These are phyloP conservation scores for Leucocoprinus birnbaumii DNA, from an alignment of 768 basidiomycete species.

Conservation along the genomic window DNA sequence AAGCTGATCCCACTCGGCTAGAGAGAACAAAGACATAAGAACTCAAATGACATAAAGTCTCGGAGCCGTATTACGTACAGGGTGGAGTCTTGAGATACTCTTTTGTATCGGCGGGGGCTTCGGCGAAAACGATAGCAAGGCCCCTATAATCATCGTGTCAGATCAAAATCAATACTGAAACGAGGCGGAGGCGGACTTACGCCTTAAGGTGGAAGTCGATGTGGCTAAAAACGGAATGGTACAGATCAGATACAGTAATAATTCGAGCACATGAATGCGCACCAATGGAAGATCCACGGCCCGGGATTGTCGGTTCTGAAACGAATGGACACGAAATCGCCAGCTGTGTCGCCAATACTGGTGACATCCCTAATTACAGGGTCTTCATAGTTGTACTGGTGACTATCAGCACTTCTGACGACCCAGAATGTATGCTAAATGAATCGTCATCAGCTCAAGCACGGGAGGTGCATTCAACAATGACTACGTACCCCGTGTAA, in stretches of 20 bases:
- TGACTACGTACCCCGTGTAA: slow-evolving; percentile 38
- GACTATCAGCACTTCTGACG: slow-evolving; percentile 35
- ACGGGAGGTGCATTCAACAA: background rate
- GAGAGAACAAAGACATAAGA: background rate
- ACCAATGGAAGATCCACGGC: slow-evolving; percentile 51
- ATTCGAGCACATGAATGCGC: background rate
- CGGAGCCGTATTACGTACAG: background rate
- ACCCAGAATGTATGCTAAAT: slow-evolving; percentile 35
- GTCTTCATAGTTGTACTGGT: slow-evolving; percentile 37
- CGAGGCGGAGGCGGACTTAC: slow-evolving; percentile 15
- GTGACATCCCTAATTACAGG: slow-evolving; percentile 55
- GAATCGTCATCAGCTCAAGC: background rate
- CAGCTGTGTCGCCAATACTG: slow-evolving; percentile 29
- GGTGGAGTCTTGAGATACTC: slow-evolving; percentile 8
- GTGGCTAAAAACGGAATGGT: slow-evolving; percentile 21
- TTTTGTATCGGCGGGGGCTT: slow-evolving; percentile 7
- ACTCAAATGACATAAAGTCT: background rate
- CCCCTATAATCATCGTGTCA: slow-evolving; percentile 9
- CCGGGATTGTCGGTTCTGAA: slow-evolving; percentile 69
- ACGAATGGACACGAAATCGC: slow-evolving; percentile 51
- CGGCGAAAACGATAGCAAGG: slow-evolving; percentile 17
- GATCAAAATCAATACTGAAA: background rate
- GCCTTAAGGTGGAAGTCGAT: slow-evolving; percentile 34
- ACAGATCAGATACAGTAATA: background rate
- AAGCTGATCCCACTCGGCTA: slow-evolving; percentile 1